Percentiles rank a stretch among this genome's conserved stretches.
phyloP scores from a whole-genome alignment of 2,329 filamentous ascomycete genomes.

The Gyromitra esculenta region DNA sequence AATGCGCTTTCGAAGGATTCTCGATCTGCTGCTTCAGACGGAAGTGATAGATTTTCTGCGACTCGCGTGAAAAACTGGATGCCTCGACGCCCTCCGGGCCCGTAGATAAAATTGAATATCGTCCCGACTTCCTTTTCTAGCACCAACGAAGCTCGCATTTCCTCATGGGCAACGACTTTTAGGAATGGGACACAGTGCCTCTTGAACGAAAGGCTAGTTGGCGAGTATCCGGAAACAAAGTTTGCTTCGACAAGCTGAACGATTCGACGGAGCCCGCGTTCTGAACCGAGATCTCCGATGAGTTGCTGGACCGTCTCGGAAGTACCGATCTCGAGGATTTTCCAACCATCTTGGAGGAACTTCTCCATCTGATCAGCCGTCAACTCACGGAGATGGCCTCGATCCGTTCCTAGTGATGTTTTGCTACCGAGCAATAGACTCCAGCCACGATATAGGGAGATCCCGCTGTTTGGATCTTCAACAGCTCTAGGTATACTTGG shows the following conservation, averaged over 20 bases:
- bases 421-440: constrained; percentile 19
- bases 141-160: constrained; percentile 54
- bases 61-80: constrained; percentile 55
- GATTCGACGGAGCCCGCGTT: constrained; percentile 53
- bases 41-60: constrained; percentile 17
- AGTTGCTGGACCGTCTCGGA: constrained; percentile 54
- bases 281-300: constrained; percentile 54
- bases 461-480: constrained; percentile 20
- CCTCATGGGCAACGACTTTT: constrained; percentile 56
- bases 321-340: constrained; percentile 47
- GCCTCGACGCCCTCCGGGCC: constrained; percentile 55
- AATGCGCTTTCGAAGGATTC: constrained; percentile 48
- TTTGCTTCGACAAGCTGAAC: constrained; percentile 51
- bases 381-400: constrained; percentile 10
- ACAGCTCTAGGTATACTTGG: background rate
- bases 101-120: constrained; percentile 58
- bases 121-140: constrained; percentile 58
- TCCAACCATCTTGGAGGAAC: constrained; percentile 43
- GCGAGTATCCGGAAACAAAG: constrained; percentile 36
- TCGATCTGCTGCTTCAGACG: constrained; percentile 18
- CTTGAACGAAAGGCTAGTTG: constrained; percentile 41
- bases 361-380: constrained; percentile 48
- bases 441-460: constrained; percentile 41
- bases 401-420: background rate
- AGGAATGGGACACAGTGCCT: constrained; percentile 56